Base-by-base conservation (phyloP, 176 grass and related monocot species). In the Lolium perenne region DNA sequence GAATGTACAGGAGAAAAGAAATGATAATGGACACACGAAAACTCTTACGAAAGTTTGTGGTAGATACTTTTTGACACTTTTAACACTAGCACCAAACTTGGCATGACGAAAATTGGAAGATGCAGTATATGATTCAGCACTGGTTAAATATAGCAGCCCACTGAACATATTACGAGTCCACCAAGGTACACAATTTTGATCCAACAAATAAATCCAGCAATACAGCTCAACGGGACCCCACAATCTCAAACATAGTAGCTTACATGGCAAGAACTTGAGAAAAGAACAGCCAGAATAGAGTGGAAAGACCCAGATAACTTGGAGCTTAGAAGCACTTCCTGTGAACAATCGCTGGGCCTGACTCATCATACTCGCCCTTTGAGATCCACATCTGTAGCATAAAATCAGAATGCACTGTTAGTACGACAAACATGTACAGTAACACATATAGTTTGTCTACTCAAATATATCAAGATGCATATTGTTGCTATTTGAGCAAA, bases 361-460 rank as follows among this genome's bases (percentile, higher is more conserved):
- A 82, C 67, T 94, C 92, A 15, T 94, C 92, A 2, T 94, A 92
- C 81, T 94, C 92, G 5, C 85, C 92, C 92, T 92, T 94, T 0
- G 90, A 94, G 75, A 94, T 90, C 92, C 92, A 94, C 92, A 94
- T 94, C 92, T 94, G 81, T 82, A 66, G 74, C 58, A 78, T 78
- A 71, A 61, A 71, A 81, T 66, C 57, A 23, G 13, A 74, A 23
- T 18, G 22, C 22, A 6, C 12, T 71, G 71, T 86, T 82, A 90
- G 54, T 64, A 64, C 16, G 8, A 55, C 0, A 2, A 57, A 71
- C 21, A 59, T 1, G 32, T 35, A 35, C 32, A 35, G 21, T 57
- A 43, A 43, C 6, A 43, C 1, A 43, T 43, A 43, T 43, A 43
- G 41, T 43, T 5, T 43, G 7, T 6, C 41, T 7, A 43, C 41